Evolutionary conservation across 2,329 filamentous ascomycete species (phyloP).

Genomic region (Xylaria sp.): DNA sequence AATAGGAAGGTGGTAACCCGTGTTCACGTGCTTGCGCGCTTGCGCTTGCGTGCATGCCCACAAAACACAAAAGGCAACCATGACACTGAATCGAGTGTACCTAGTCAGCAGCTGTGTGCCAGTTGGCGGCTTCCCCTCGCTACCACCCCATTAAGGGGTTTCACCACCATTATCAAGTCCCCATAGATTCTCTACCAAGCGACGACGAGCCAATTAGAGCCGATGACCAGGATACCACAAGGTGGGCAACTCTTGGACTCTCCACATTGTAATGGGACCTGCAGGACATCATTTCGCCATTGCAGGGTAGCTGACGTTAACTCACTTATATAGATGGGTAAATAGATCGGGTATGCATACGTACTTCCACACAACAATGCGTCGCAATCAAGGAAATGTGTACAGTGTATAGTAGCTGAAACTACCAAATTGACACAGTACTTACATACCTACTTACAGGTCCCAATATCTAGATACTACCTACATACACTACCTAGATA

Average conservation of each 20-base stretch:
- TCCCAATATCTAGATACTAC: too few relatives aligned
- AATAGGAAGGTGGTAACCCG: constrained; percentile 32
- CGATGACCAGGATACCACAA: background rate
- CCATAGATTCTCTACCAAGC: background rate
- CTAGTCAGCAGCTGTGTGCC: background rate
- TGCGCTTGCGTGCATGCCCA: background rate
- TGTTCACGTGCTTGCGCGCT: constrained; percentile 33
- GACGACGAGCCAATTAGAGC: background rate
- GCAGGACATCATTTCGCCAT: constrained; percentile 36
- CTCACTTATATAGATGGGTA: too few relatives aligned
- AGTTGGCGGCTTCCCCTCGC: background rate
- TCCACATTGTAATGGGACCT: constrained; percentile 17
- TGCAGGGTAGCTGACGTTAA: constrained; percentile 20
- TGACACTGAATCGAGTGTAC: too few relatives aligned
- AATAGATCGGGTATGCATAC: too few relatives aligned
- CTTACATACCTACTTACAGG: too few relatives aligned
- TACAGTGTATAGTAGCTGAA: too few relatives aligned
- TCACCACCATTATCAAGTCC: background rate
- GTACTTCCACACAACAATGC: too few relatives aligned
- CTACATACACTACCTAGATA: too few relatives aligned
- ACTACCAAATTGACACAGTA: too few relatives aligned
- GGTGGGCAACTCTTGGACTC: background rate
- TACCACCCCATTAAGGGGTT: constrained; percentile 3
- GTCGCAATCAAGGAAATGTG: too few relatives aligned
- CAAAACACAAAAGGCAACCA: background rate